phyloP scores from a whole-genome alignment of 1,139 yeast genomes.

The Groenewaldozyma auringiensis region DNA sequence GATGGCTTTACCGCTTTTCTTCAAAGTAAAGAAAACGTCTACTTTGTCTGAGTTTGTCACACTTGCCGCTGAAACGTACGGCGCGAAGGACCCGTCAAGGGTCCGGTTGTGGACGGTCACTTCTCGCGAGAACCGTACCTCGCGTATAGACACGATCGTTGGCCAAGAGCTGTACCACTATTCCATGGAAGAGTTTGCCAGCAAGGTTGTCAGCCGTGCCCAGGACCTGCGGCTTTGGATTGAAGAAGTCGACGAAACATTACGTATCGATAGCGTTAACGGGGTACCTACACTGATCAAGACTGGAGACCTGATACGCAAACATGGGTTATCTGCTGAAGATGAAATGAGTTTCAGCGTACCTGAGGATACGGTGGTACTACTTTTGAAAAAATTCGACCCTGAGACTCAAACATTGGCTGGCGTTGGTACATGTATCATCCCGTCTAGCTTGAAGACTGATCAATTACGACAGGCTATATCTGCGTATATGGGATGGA shows the following conservation, averaged over 20 bases:
- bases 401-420: conserved; percentile 43
- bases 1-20: conserved; percentile 42
- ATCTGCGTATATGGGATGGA: conserved; percentile 41
- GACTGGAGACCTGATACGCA: not conserved
- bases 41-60: conserved; percentile 46
- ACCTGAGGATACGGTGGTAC: conserved; percentile 1
- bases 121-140: conserved; percentile 66
- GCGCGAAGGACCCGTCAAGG: conserved; percentile 31
- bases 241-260: conserved; percentile 23
- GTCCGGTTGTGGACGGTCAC: conserved; percentile 60
- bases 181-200: conserved; percentile 40
- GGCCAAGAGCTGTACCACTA: conserved; percentile 31
- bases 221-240: conserved; percentile 40
- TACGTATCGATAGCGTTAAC: conserved; percentile 26
- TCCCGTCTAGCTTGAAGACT: conserved; percentile 44
- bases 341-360: not conserved
- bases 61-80: conserved; percentile 42
- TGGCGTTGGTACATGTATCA: conserved; percentile 59
- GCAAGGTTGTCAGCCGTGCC: conserved; percentile 2
- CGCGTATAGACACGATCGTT: conserved; percentile 53
- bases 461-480: conserved; percentile 40
- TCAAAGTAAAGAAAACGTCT: conserved; percentile 54
- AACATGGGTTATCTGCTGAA: not conserved
- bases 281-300: not conserved
- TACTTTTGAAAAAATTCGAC: conserved; percentile 71